Evolutionary conservation across 2,329 filamentous ascomycete genomes (phyloP), one percentile per base, ranked within the genome.

Genomic region (Fusarium subtropicale): DNA sequence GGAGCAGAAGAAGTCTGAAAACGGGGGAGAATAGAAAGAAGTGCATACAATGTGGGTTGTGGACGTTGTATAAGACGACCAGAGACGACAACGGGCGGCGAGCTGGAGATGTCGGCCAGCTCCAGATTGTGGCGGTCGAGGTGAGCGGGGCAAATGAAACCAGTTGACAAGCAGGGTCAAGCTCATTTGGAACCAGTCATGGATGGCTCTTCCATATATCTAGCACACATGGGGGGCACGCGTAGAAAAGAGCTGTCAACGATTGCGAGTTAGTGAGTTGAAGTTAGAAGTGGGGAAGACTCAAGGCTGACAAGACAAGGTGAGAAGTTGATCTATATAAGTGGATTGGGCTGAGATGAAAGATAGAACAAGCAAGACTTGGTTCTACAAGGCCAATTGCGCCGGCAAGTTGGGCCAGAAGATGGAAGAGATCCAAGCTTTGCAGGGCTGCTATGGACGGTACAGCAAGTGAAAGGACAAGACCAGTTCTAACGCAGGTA

Each of bases 71-170:
- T 72, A 71, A 73, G 66, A 64, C 65, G 58, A 60, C 59, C 47
- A 58, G 47, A 54, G 58, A 52, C 69, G 64, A 58, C 57, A 46
- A 65, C 42, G 50, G 60, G 54, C 59, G 48, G 67, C 72, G 78
- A 82, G 81, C 81, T 83, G 80, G 82, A 80, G 76, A 79, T 82
- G 80, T 77, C 80, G 81, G 79, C 81, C 80, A 83, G 81, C 80
- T 80, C 74, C 77, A 81, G 77, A 77, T 69, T 74, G 76, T 75
- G 77, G 75, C 73, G 75, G 76, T 75, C 76, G 77, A 79, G 75
- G 74, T 64, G 76, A 78, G 80, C 78, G 79, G 81, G 81, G 79
- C 76, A 76, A 76, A 79, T 76, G 77, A 76, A 79, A 80, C 79
- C 76, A 79, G 75, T 76, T 79, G 78, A 78, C 78, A 76, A 78